Evolutionary conservation across 495 filamentous ascomycete genomes (phyloP), one percentile per base, ranked within the genome.

Genomic region (Aspergillus ellipticus): DNA sequence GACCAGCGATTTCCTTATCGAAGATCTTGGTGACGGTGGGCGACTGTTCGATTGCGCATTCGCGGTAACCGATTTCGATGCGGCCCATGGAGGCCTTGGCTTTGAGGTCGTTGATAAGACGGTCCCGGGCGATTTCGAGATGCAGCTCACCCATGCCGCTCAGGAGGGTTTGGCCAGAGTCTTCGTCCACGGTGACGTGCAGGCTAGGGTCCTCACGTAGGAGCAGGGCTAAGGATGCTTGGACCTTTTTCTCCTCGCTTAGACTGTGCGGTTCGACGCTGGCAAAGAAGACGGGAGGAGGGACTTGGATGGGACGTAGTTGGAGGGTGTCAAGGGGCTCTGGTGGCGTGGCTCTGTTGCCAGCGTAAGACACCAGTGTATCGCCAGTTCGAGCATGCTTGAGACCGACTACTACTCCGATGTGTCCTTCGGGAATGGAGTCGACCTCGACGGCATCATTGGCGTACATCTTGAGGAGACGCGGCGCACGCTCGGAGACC

Each of bases 111-210:
- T 87, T 86, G 50, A 93, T 80, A 6, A 99, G 83, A 19, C 93
- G 81, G 70, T 97, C 90, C 24, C 87, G 78, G 3, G 95, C 92
- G 33, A 99, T 94, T 60, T 99, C 95, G 3, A 99, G 83, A 68
- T 99, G 95, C n/a, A 99, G 82, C 51, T 96, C 90, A 3, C 95
- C 95, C 95, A 99, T 99, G 10, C 95, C 95, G 35, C 89, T 90
- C 1, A 99, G 77, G 8, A 96, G 85, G 16, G 92, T 96, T 60
- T 96, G 93, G 1, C 92, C 94, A 0, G 90, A 91, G 65, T 97
- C 95, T 60, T 92, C 87, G 63, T 97, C 90, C 19, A 87, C 73
- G 45, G 75, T 86, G 64, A 96, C 84, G 21, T 92, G 83, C n/a
- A 99, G 73, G 68, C 90, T 96, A 17, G 95, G 95, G 64, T 99